Conservation (phyloP, 2,329 filamentous ascomycete genomes). For the Nectriaceae sp. region DNA sequence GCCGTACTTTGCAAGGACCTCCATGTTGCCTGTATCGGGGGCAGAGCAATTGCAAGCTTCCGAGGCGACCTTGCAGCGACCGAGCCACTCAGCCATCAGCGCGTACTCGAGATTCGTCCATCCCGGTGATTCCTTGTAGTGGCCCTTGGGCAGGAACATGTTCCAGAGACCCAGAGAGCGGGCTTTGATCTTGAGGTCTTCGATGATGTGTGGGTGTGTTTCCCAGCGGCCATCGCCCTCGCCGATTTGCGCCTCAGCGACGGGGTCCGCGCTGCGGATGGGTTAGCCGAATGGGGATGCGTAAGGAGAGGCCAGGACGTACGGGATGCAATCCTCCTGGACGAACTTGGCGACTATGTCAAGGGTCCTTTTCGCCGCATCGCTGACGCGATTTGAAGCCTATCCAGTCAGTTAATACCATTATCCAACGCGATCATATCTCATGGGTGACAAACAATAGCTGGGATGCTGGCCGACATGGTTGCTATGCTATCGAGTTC, state of each 20-base stretch:
- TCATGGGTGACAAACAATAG: slow-evolving; percentile 25
- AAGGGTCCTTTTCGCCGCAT: slow-evolving; percentile 79
- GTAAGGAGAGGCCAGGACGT: slow-evolving; percentile 30
- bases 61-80: slow-evolving; percentile 79
- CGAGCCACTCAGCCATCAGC: slow-evolving; percentile 94
- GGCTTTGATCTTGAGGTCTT: slow-evolving; percentile 86
- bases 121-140: slow-evolving; percentile 93
- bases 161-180: slow-evolving; percentile 90
- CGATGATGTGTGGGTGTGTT: slow-evolving; percentile 76
- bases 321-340: slow-evolving; percentile 90
- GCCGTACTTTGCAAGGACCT: slow-evolving; percentile 89
- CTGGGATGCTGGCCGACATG: slow-evolving; percentile 37
- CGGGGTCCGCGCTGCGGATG: slow-evolving; percentile 66
- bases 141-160: slow-evolving; percentile 93
- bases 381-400: slow-evolving; percentile 68
- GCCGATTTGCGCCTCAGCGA: slow-evolving; percentile 80
- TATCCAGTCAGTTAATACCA: slow-evolving; percentile 25
- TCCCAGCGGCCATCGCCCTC: slow-evolving; percentile 77
- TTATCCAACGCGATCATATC: not conserved
- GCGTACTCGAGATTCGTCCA: slow-evolving; percentile 97
- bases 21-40: slow-evolving; percentile 94
- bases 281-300: slow-evolving; percentile 6
- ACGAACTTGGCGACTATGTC: slow-evolving; percentile 94
- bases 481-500: slow-evolving; percentile 3
- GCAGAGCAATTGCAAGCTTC: slow-evolving; percentile 90